A percentile compares a stretch with the other conserved stretches of the same genome.
These are phyloP conservation scores for Pseudisothecium myosuroides DNA, from an alignment of 225 moss, liverwort and hornwort genomes.

Conservation along the genomic window DNA sequence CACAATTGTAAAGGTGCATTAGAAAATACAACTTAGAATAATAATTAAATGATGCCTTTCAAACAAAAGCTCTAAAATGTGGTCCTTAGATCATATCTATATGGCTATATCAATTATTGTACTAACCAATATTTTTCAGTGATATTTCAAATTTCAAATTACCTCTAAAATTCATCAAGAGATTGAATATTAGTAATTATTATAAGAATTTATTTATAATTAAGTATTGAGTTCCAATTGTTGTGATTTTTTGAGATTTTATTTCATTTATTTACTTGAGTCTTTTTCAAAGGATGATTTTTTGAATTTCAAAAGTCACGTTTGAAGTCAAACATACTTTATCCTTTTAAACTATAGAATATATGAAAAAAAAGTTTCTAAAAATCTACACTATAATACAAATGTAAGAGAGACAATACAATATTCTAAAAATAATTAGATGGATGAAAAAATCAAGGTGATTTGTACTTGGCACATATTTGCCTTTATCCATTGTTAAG, in stretches of 20 bases:
- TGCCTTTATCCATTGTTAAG: rapidly evolving
- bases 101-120: neutral
- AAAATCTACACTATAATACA: neutral
- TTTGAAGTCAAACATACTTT: neutral
- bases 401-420: neutral
- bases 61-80: no score
- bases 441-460: neutral
- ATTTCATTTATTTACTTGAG: neutral
- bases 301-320: no score
- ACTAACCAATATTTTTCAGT: no score
- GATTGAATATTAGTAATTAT: neutral
- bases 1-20: no score
- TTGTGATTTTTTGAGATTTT: neutral
- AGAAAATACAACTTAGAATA: no score
- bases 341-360: neutral
- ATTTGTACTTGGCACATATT: neutral
- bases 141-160: neutral
- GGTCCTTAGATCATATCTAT: no score
- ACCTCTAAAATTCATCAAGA: no score
- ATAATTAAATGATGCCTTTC: no score
- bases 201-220: neutral
- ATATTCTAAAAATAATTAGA: neutral
- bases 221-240: neutral
- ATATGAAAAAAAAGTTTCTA: neutral
- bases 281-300: neutral